Conservation (phyloP, 2,329 filamentous ascomycete species). For the Talaromyces islandicus region DNA sequence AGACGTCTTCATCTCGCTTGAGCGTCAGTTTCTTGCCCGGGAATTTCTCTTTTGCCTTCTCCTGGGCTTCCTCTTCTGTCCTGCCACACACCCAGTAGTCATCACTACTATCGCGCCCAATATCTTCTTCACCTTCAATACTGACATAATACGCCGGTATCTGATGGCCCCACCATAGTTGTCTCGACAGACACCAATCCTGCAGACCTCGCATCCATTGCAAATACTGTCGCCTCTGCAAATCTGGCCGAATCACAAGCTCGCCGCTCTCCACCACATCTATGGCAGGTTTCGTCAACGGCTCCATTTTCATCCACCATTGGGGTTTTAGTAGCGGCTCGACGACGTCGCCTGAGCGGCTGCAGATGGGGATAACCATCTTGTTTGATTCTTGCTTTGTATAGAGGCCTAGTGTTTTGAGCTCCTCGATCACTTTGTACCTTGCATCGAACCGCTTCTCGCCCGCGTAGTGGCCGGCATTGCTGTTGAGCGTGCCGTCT, state of each 20-base stretch:
- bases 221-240: constrained; percentile 75
- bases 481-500: constrained; percentile 82
- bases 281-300: constrained; percentile 71
- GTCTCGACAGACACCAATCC: constrained; percentile 90
- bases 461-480: constrained; percentile 73
- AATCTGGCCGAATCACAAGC: constrained; percentile 79
- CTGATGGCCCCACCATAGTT: constrained; percentile 90
- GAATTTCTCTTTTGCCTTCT: constrained; percentile 75
- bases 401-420: constrained; percentile 79
- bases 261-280: constrained; percentile 72
- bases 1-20: constrained; percentile 78
- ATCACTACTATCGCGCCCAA: constrained; percentile 20
- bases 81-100: constrained; percentile 78
- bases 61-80: constrained; percentile 69
- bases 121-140: constrained; percentile 60
- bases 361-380: constrained; percentile 85
- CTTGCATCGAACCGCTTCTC: constrained; percentile 89
- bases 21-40: constrained; percentile 74
- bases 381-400: constrained; percentile 92
- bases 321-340: constrained; percentile 93
- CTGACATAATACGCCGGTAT: constrained; percentile 82
- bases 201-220: constrained; percentile 83
- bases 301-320: constrained; percentile 96
- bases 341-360: constrained; percentile 86
- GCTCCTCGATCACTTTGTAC: constrained; percentile 75